Evolutionary conservation across 331 rosid species (phyloP).

Genomic region (Erythrophleum ivorense): DNA sequence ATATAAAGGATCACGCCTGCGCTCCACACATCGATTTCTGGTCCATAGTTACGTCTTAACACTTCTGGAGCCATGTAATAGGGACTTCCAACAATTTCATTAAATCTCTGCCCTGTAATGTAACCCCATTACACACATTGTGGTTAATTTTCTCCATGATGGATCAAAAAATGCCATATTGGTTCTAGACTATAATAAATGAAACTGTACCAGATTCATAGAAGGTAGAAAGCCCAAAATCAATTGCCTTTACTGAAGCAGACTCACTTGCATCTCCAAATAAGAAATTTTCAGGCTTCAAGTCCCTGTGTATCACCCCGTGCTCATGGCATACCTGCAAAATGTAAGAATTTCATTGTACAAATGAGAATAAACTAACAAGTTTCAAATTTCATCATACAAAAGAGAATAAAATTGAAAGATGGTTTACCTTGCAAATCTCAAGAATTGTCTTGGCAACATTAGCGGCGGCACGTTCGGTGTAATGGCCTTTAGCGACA

Average conservation of each 20-base stretch:
- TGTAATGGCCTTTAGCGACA: slow-evolving; percentile 84
- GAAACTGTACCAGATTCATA: slow-evolving; percentile 58
- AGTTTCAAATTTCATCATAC: not conserved
- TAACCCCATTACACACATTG: slow-evolving; percentile 16
- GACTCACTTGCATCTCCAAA: slow-evolving; percentile 67
- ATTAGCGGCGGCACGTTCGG: slow-evolving; percentile 88
- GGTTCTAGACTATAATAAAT: not conserved
- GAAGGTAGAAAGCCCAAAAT: slow-evolving; percentile 87
- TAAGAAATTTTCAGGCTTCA: slow-evolving; percentile 93
- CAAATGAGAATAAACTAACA: not conserved
- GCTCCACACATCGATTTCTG: slow-evolving; percentile 91
- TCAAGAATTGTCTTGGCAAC: slow-evolving; percentile 77
- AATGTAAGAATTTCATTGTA: not conserved
- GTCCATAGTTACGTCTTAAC: slow-evolving; percentile 77
- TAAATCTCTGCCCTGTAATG: slow-evolving; percentile 80
- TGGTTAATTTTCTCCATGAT: not conserved
- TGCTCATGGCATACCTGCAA: slow-evolving; percentile 80
- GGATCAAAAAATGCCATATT: not conserved
- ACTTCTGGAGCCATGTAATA: slow-evolving; percentile 99
- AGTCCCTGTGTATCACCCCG: slow-evolving; percentile 91
- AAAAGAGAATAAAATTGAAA: not conserved
- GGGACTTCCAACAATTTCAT: slow-evolving; percentile 97
- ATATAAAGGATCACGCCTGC: slow-evolving; percentile 94
- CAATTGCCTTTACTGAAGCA: slow-evolving; percentile 77
- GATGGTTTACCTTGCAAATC: slow-evolving; percentile 68